Percentiles rank a stretch among this genome's conserved stretches.
These are phyloP conservation scores for Mallotus nudiflorus DNA, from an alignment of 345 rosid genomes.

Conservation along the genomic window DNA sequence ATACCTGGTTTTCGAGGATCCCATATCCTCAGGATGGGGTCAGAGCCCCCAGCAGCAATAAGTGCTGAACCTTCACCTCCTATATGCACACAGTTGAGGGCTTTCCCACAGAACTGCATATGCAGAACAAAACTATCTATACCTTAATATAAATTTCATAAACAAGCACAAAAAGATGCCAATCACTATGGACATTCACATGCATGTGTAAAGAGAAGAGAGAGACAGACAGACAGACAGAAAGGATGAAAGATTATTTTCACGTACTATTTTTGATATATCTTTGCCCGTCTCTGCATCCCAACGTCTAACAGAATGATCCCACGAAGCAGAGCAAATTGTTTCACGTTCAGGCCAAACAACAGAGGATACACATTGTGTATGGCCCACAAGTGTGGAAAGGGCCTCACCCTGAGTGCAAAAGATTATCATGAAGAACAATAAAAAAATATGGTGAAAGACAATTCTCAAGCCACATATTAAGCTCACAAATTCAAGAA, in stretches of 20 bases:
- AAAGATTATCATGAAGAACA: constrained; percentile 1
- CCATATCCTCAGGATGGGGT: constrained; percentile 89
- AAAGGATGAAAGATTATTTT: constrained; percentile 16
- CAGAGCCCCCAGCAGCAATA: constrained; percentile 89
- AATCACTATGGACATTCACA: background rate
- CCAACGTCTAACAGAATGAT: constrained; percentile 89
- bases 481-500: background rate
- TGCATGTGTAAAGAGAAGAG: background rate
- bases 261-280: constrained; percentile 57
- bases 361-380: constrained; percentile 81
- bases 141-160: background rate
- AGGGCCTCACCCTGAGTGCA: constrained; percentile 68
- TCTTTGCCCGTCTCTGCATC: constrained; percentile 87
- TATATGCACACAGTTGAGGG: constrained; percentile 71
- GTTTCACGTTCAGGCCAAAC: constrained; percentile 75
- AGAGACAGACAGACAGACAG: constrained; percentile 2
- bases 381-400: constrained; percentile 84
- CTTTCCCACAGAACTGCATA: constrained; percentile 79
- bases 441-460: too few species aligned
- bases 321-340: constrained; percentile 92
- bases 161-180: background rate
- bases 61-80: constrained; percentile 96
- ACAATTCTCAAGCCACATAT: constrained; percentile 4
- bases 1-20: constrained; percentile 98
- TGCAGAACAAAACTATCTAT: constrained; percentile 11